Evolutionary conservation across 2,329 filamentous ascomycete genomes (phyloP), one percentile per base, ranked within the genome.

Genomic region (Stagonosporopsis cucurbitacearum): DNA sequence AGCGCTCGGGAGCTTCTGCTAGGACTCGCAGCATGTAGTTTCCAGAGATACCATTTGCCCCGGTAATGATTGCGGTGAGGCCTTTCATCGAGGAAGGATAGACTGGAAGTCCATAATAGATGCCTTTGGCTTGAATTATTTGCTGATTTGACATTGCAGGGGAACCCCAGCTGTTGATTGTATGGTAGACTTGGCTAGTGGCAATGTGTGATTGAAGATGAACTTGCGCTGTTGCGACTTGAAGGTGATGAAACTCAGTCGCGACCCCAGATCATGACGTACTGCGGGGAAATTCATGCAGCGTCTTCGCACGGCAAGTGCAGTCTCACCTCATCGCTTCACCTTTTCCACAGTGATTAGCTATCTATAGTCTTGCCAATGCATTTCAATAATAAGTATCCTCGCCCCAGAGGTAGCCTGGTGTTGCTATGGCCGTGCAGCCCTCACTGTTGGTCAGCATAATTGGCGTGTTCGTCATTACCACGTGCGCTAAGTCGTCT

Each of bases 11-110:
- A 19, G 74, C 71, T 32, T 81, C 74, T 15, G 75, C 71, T 2
- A 84, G 73, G 0, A 79, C 81, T 11, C 78, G 78, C 45, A 84
- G 69, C 69, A 82, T 82, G 63, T 82, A 76, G 57, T 80, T 77
- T 2, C 82, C 82, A 0, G 80, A 82, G 25, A 84, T 81, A 8
- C 81, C 83, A 74, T 83, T 84, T 48, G 81, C 80, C 6, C 82
- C 82, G 0, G 81, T 82, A 33, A 84, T 76, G 40, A 84, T 79
- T 3, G 81, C 82, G 0, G 79, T 82, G 22, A 83, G 73, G 19
- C 71, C 75, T 57, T 78, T 77, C 50, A 78, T 61, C 0, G 73
- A 69, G 4, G 65, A 42, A n/a, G 78, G 71, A 56, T 78, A 82
- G 12, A 76, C 75, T 0, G 81, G 81, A 0, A 84, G 75, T 53